Evolutionary conservation across 176 grass and related monocot species (phyloP).

Genomic region (bread wheat (Triticum aestivum)): IWGSC_CS_RefSeq_v2.1 NC_057797.1:745262754-745263253

Average conservation of each 20-base stretch:
- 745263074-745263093: conserved; percentile 20
- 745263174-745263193: neutral
- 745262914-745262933: neutral
- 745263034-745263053: neutral
- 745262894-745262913: neutral
- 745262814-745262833: neutral
- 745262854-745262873: neutral
- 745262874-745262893: neutral
- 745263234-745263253: too few species aligned
- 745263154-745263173: conserved; percentile 8
- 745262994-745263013: neutral
- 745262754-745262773: neutral
- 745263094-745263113: neutral
- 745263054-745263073: neutral
- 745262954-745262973: neutral
- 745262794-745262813: neutral
- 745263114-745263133: neutral
- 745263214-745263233: too few species aligned
- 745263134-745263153: conserved; percentile 20
- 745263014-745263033: conserved; percentile 5
- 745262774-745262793: neutral
- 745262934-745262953: neutral
- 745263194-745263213: neutral
- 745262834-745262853: neutral
- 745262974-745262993: conserved; percentile 11